Evolutionary conservation across 768 basidiomycete species (phyloP).

Genomic region (Phlebiopsis flavidoalba): DNA sequence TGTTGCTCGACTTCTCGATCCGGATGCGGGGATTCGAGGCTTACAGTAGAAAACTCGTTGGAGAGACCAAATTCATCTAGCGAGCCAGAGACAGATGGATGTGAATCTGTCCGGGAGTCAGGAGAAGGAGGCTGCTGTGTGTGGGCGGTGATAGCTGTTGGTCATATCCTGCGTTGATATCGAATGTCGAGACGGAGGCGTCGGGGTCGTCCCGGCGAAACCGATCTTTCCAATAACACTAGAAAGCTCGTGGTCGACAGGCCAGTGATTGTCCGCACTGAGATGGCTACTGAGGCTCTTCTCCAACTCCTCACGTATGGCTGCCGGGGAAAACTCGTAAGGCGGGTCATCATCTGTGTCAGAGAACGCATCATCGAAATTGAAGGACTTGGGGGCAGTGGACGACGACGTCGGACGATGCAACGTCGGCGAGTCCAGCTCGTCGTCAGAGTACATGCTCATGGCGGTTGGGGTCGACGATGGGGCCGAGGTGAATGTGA

Average conservation of each 20-base stretch:
- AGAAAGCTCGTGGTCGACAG: slow-evolving; percentile 27
- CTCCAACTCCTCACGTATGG: slow-evolving; percentile 59
- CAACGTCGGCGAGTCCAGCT: slow-evolving; percentile 1
- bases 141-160: slow-evolving; percentile 19
- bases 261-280: slow-evolving; percentile 23
- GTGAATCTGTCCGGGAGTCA: slow-evolving; percentile 13
- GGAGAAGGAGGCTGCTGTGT: slow-evolving; percentile 11
- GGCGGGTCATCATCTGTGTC: slow-evolving; percentile 47
- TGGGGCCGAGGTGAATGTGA: background rate
- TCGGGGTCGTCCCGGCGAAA: slow-evolving; percentile 31
- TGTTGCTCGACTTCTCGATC: slow-evolving; percentile 7
- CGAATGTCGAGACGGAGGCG: slow-evolving; percentile 54
- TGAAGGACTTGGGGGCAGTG: slow-evolving; percentile 1
- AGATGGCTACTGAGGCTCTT: slow-evolving; percentile 37
- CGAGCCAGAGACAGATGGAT: slow-evolving; percentile 17
- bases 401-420: background rate
- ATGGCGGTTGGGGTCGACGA: background rate
- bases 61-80: slow-evolving; percentile 21
- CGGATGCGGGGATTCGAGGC: slow-evolving; percentile 12
- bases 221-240: slow-evolving; percentile 28
- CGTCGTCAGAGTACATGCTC: slow-evolving; percentile 11
- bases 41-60: slow-evolving; percentile 17
- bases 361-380: slow-evolving; percentile 63
- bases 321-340: slow-evolving; percentile 53
- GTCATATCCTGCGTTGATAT: slow-evolving; percentile 37